phyloP scores from a whole-genome alignment of 345 rosid genomes.

The Brassica juncea region DNA sequence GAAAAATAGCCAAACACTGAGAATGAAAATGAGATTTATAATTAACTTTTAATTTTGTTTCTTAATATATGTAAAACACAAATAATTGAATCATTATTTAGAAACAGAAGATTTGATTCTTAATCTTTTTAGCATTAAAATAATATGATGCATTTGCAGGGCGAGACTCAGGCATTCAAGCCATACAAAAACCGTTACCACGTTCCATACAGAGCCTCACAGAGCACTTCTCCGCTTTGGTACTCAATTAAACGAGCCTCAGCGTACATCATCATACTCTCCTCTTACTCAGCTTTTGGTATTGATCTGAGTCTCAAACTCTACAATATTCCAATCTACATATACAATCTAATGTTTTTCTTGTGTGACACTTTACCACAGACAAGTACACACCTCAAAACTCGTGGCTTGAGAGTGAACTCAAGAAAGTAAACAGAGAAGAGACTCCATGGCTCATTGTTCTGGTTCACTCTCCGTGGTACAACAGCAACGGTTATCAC shows the following conservation, averaged over 20 bases:
- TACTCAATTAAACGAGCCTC: constrained; percentile 55
- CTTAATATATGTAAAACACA: not conserved
- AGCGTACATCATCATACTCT: constrained; percentile 47
- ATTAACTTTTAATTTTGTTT: too few relatives aligned
- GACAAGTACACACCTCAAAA: constrained; percentile 49
- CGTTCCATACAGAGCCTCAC: constrained; percentile 47
- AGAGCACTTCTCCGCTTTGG: constrained; percentile 52
- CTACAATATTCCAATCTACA: not conserved
- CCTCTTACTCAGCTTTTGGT: constrained; percentile 57
- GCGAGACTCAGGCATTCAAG: constrained; percentile 48
- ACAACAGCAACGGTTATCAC: constrained; percentile 42
- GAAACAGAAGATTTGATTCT: not conserved
- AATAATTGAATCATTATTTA: not conserved
- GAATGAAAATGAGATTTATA: not conserved
- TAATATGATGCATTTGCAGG: constrained; percentile 29
- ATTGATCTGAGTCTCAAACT: not conserved
- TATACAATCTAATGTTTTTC: not conserved
- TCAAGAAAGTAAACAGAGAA: constrained; percentile 42
- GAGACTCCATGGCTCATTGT: constrained; percentile 48
- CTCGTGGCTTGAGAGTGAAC: constrained; percentile 38
- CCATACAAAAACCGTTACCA: constrained; percentile 43
- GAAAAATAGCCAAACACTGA: not conserved
- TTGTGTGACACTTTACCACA: not conserved
- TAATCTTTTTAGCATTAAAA: not conserved
- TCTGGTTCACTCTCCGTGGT: constrained; percentile 37